Evolutionary conservation across 2,329 filamentous ascomycete species (phyloP).

Genomic region (Pseudogymnoascus sp.): DNA sequence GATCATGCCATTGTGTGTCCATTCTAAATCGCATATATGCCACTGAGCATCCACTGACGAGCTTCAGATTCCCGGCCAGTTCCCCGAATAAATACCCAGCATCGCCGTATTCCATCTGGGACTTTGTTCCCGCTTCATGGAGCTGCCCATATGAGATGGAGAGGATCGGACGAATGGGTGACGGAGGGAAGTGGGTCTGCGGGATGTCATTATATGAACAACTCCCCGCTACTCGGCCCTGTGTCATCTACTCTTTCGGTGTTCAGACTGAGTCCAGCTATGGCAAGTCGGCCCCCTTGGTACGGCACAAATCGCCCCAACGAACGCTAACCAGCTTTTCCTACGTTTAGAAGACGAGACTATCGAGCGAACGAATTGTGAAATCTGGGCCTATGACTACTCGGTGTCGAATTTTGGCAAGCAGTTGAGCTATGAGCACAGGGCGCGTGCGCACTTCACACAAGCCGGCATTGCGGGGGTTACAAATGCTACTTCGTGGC

Average conservation of each 20-base stretch:
- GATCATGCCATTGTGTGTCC: conserved; percentile 23
- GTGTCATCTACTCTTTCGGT: conserved; percentile 36
- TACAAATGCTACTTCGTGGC: conserved; percentile 22
- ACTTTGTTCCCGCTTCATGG: conserved; percentile 35
- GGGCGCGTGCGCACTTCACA: conserved; percentile 28
- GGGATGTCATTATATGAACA: conserved; percentile 34
- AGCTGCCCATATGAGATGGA: conserved; percentile 36
- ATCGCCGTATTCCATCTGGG: conserved; percentile 34
- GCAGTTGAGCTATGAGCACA: neutral
- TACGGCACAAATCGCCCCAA: neutral
- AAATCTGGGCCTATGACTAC: conserved; percentile 36
- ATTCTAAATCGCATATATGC: neutral
- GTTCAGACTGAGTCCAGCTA: conserved; percentile 33
- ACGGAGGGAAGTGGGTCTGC: conserved; percentile 39
- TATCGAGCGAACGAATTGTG: conserved; percentile 32
- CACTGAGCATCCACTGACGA: neutral
- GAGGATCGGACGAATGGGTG: conserved; percentile 33
- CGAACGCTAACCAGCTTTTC: neutral
- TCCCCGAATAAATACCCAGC: conserved; percentile 16
- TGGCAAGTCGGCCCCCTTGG: conserved; percentile 18
- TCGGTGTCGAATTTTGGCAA: conserved; percentile 29
- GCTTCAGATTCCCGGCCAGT: conserved; percentile 21
- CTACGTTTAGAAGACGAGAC: conserved; percentile 29
- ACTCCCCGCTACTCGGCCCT: conserved; percentile 19
- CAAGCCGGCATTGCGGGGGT: conserved; percentile 28